phyloP scores from a whole-genome alignment of 2,329 filamentous ascomycete species.

The Nemania diffusa region DNA sequence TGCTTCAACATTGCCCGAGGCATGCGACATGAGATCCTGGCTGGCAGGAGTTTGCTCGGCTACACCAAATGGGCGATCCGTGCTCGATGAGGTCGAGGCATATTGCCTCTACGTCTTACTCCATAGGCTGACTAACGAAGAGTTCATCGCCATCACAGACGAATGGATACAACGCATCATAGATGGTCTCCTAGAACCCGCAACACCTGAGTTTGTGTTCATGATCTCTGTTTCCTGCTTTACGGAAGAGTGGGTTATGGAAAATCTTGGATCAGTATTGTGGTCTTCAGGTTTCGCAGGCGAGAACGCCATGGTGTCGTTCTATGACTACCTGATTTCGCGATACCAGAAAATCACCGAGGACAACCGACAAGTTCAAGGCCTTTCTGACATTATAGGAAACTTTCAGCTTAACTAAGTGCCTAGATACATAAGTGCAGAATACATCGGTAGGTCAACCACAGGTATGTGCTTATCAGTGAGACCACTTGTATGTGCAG shows the following conservation, averaged over 20 bases:
- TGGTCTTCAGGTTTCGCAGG: background rate
- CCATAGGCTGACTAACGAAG: background rate
- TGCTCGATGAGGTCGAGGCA: background rate
- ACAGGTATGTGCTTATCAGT: no score
- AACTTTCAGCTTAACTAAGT: background rate
- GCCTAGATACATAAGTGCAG: background rate
- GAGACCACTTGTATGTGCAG: no score
- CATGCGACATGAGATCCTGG: background rate
- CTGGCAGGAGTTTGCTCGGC: background rate
- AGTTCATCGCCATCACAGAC: background rate
- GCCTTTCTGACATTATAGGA: background rate
- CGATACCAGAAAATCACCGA: background rate
- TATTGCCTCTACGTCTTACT: background rate
- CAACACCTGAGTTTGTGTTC: background rate
- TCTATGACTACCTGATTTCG: background rate
- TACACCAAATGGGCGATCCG: background rate
- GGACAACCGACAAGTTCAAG: background rate
- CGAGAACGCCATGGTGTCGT: background rate
- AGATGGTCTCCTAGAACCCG: background rate
- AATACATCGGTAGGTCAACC: no score
- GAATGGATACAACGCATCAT: background rate
- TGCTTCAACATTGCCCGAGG: background rate
- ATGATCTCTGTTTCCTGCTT: background rate
- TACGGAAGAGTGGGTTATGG: background rate
- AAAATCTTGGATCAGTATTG: background rate